These are phyloP conservation scores for Ogataea zsoltii DNA, from an alignment of 805 yeast genomes.

Conservation along the genomic window DNA sequence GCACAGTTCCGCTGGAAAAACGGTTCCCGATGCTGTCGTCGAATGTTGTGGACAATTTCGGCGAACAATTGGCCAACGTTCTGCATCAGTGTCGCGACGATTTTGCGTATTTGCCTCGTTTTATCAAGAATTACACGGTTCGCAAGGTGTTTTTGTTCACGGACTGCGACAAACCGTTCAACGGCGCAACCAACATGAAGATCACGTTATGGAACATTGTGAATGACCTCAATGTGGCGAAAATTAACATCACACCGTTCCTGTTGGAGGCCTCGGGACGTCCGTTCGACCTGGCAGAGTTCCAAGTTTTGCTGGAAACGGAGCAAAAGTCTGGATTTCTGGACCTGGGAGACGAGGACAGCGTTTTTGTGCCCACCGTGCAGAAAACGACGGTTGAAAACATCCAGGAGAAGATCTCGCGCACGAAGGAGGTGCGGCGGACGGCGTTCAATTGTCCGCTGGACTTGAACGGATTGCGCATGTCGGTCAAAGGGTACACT, in stretches of 20 bases:
- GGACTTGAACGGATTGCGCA: slow-evolving; percentile 54
- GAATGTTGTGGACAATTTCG: slow-evolving; percentile 24
- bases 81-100: slow-evolving; percentile 57
- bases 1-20: slow-evolving; percentile 18
- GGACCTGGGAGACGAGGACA: slow-evolving; percentile 8
- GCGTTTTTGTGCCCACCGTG: slow-evolving; percentile 35
- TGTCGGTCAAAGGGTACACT: slow-evolving; percentile 73
- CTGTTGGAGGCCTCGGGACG: slow-evolving; percentile 44
- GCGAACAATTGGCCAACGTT: slow-evolving; percentile 41
- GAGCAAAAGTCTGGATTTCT: slow-evolving; percentile 9
- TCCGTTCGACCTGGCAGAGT: slow-evolving; percentile 47
- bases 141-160: slow-evolving; percentile 72
- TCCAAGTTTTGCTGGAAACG: slow-evolving; percentile 31
- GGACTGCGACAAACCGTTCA: slow-evolving; percentile 68
- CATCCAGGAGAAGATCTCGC: slow-evolving; percentile 49
- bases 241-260: slow-evolving; percentile 61
- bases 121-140: slow-evolving; percentile 48
- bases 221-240: slow-evolving; percentile 57
- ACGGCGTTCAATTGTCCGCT: slow-evolving; percentile 63
- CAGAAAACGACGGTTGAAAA: slow-evolving; percentile 42
- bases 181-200: slow-evolving; percentile 40
- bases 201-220: slow-evolving; percentile 55
- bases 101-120: slow-evolving; percentile 42
- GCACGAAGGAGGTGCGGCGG: slow-evolving; percentile 63
- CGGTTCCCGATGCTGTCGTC: slow-evolving; percentile 31